Conservation (phyloP, 2,329 filamentous ascomycete species). For the Hypoxylon sp. region DNA sequence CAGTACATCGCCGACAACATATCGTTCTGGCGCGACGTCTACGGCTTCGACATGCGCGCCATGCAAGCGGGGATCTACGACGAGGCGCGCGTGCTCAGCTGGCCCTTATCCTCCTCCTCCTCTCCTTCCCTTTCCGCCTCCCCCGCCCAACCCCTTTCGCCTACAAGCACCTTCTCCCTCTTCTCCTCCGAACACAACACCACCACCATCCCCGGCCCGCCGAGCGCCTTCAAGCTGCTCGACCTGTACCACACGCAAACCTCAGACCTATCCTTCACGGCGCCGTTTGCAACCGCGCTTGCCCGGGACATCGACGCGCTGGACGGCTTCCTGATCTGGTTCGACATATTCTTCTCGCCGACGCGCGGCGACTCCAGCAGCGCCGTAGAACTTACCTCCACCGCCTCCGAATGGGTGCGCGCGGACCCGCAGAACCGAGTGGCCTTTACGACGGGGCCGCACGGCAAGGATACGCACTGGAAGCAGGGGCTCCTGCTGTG, state of each 20-base stretch:
- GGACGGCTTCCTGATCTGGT: conserved; percentile 94
- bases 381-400: conserved; percentile 64
- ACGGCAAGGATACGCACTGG: conserved; percentile 87
- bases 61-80: conserved; percentile 89
- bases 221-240: conserved; percentile 79
- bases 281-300: conserved; percentile 74
- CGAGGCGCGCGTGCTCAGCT: conserved; percentile 85
- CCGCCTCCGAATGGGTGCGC: conserved; percentile 72
- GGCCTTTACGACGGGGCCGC: conserved; percentile 91
- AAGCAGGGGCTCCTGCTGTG: conserved; percentile 84
- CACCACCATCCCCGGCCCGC: conserved; percentile 70
- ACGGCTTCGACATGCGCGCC: conserved; percentile 93
- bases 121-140: conserved; percentile 45
- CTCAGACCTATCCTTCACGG: conserved; percentile 82
- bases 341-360: conserved; percentile 91
- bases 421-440: conserved; percentile 67
- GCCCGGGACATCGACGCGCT: conserved; percentile 74
- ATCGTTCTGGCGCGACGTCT: conserved; percentile 90
- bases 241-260: conserved; percentile 81
- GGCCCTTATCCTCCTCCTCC: conserved; percentile 56
- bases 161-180: neutral
- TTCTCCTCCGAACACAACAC: conserved; percentile 68
- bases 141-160: neutral
- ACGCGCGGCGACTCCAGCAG: conserved; percentile 52
- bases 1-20: conserved; percentile 85